Evolutionary conservation across 176 grass and related monocot species (phyloP), one percentile per base, ranked within the genome.

Genomic region (Zizania latifolia): DNA sequence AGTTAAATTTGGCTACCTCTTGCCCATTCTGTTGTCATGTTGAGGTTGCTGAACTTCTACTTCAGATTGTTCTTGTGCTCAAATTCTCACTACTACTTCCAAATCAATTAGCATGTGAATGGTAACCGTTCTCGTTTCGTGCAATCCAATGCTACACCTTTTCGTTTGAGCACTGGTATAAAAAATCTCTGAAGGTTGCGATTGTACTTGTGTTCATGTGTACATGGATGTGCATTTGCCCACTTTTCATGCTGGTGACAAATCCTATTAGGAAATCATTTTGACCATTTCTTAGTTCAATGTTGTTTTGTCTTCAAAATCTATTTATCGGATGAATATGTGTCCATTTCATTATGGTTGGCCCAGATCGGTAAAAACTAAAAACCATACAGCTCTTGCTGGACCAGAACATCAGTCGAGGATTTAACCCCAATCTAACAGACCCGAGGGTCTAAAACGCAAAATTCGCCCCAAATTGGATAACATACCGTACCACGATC

Each of bases 401-500:
- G 51, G 3, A 44, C 15, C 17, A 27, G 54, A 27, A 60, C 27
- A 70, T 19, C 15, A 33, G 2, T 8, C 14, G 10, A 1, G 48
- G 16, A 22, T 69, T 13, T 39, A 53, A 12, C 21, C 10, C 4
- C 50, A 58, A 59, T 72, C 26, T 13, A 8, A n/a, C 2, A 67
- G 58, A 45, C 5, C 0, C 0, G 44, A 68, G 71, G 80, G 75
- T 6, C 70, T 23, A 28, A 15, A 45, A 3, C 22, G 34, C 8
- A 75, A 80, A 87, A 55, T 0, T 32, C 10, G 1, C 8, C 10
- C 28, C 15, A 13, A 36, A 80, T 0, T 19, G 80, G 86, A 88
- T 88, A 79, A 88, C 55, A 69, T 44, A 29, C 24, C 5, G 9
- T 29, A 23, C 24, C 6, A 9, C 67, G 85, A 82, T 51, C 43